phyloP scores from a whole-genome alignment of 2,329 filamentous ascomycete species.

The Trichoderma polysporum region DNA sequence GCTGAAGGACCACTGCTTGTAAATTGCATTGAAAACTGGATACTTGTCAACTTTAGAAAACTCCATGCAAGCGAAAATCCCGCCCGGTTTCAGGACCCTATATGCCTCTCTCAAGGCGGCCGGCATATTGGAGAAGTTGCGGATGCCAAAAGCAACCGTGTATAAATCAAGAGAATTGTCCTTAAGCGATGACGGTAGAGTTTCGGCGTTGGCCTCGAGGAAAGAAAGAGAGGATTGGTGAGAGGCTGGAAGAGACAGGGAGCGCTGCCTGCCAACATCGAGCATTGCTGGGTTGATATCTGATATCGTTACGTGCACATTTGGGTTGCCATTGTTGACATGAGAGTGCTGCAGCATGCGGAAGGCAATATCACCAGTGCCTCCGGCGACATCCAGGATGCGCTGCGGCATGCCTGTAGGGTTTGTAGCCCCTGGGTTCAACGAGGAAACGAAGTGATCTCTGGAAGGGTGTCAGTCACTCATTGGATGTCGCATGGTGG shows the following conservation, averaged over 20 bases:
- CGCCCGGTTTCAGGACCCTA: constrained; percentile 88
- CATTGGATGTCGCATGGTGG: background rate
- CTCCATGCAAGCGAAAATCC: constrained; percentile 94
- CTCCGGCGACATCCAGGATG: constrained; percentile 95
- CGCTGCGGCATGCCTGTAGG: constrained; percentile 52
- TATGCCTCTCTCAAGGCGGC: constrained; percentile 78
- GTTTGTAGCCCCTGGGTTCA: constrained; percentile 73
- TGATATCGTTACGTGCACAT: constrained; percentile 82
- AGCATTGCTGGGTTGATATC: constrained; percentile 98
- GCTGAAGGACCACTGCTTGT: constrained; percentile 94
- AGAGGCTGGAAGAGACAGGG: constrained; percentile 54
- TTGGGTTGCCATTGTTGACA: constrained; percentile 68
- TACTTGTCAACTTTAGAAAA: constrained; percentile 82
- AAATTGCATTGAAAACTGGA: constrained; percentile 75
- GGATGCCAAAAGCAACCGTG: constrained; percentile 95
- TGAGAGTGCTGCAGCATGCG: constrained; percentile 92
- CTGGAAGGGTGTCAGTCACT: constrained; percentile 33
- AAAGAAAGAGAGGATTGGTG: constrained; percentile 66
- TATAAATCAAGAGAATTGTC: constrained; percentile 83
- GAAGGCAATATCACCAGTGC: constrained; percentile 97
- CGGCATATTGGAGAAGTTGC: constrained; percentile 93
- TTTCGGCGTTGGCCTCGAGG: constrained; percentile 87
- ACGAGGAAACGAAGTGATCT: constrained; percentile 87
- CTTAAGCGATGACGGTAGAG: constrained; percentile 62
- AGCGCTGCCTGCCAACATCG: constrained; percentile 78